Conservation (phyloP, 2,329 filamentous ascomycete species). For the Pseudomassariella vexata region DNA sequence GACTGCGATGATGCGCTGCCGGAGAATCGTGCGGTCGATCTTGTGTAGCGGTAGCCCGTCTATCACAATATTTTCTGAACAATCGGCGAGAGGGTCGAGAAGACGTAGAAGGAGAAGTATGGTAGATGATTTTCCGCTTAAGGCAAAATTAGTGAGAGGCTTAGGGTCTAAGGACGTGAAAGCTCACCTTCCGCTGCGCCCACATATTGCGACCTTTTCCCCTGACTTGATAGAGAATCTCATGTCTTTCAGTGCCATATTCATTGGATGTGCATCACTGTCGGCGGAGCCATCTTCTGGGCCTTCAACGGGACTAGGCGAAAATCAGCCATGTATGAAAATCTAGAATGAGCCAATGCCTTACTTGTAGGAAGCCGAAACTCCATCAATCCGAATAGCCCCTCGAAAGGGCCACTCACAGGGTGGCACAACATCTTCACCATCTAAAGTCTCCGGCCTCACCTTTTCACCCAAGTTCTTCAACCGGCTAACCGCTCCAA, state of each 20-base stretch:
- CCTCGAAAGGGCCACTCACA: conserved; percentile 26
- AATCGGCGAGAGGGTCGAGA: conserved; percentile 28
- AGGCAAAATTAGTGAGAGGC: background rate
- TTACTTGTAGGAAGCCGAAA: conserved; percentile 27
- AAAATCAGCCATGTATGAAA: too few relatives aligned
- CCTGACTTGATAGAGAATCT: conserved; percentile 4
- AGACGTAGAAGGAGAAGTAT: conserved; percentile 34
- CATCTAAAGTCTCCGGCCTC: conserved; percentile 14
- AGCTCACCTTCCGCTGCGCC: conserved; percentile 11
- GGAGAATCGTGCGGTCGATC: conserved; percentile 35
- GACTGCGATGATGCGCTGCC: conserved; percentile 42
- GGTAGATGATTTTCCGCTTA: conserved; percentile 37
- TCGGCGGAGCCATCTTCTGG: background rate
- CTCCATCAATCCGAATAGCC: conserved; percentile 20
- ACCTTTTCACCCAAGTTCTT: conserved; percentile 18
- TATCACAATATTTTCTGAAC: conserved; percentile 29
- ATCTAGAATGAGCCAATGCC: too few relatives aligned
- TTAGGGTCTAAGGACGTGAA: background rate
- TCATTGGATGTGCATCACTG: too few relatives aligned
- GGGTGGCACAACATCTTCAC: conserved; percentile 11
- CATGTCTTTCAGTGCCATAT: conserved; percentile 1
- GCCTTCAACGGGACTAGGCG: too few relatives aligned
- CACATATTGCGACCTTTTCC: conserved; percentile 11
- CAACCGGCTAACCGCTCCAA: conserved; percentile 16
- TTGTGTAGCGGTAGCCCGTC: conserved; percentile 30